These are phyloP conservation scores for Apiospora malaysiana DNA, from an alignment of 2,329 filamentous ascomycete genomes.

Conservation along the genomic window DNA sequence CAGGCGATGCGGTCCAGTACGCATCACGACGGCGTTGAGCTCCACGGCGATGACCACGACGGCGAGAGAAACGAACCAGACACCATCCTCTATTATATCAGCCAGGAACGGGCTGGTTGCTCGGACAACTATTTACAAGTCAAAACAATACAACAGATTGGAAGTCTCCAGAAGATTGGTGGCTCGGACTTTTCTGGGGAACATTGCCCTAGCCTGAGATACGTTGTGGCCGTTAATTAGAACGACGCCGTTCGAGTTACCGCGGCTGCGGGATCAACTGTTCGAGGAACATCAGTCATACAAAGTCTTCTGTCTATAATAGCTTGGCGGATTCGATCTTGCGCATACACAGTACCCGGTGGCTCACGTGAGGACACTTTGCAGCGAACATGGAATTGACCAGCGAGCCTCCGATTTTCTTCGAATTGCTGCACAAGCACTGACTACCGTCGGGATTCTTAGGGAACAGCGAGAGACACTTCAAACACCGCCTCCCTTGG, in stretches of 20 bases:
- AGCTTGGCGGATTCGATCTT: not conserved
- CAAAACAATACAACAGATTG: not conserved
- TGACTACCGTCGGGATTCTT: not conserved
- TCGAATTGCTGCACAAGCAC: not conserved
- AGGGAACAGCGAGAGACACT: not conserved
- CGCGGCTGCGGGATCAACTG: not conserved
- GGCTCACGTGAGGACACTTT: not conserved
- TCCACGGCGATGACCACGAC: not conserved
- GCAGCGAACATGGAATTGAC: not conserved
- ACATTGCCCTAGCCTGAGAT: not conserved
- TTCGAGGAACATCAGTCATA: not conserved
- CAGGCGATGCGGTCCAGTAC: not conserved
- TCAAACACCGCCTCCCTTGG: conserved; percentile 28
- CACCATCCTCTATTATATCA: not conserved
- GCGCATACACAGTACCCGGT: not conserved
- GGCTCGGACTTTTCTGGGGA: not conserved
- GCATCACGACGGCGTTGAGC: not conserved
- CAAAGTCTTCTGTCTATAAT: not conserved
- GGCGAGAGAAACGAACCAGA: not conserved
- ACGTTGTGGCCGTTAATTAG: not conserved
- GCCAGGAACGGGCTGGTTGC: not conserved
- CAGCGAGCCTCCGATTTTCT: not conserved
- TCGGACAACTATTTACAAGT: not conserved
- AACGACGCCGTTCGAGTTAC: not conserved
- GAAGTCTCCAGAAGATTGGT: not conserved